Evolutionary conservation across 805 yeast species (phyloP).

Genomic region (Saccharomycopsis microspora): DNA sequence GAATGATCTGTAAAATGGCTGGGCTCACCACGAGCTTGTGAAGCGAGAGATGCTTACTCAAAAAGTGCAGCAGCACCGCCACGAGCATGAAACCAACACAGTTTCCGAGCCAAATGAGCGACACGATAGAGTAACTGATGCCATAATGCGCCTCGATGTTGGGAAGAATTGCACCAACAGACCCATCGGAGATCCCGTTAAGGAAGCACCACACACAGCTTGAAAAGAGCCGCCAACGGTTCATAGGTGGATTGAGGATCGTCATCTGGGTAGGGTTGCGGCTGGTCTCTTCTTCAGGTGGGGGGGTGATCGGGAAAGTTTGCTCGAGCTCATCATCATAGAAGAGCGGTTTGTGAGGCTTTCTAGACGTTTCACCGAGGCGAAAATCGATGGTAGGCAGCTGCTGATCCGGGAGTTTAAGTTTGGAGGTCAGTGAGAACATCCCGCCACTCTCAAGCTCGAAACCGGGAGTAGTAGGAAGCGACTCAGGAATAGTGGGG

Average conservation of each 20-base stretch:
- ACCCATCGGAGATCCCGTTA: conserved; percentile 41
- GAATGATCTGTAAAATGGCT: conserved; percentile 24
- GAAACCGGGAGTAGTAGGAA: conserved; percentile 31
- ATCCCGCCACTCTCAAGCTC: conserved; percentile 19
- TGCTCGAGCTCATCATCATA: not conserved
- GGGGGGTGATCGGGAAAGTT: not conserved
- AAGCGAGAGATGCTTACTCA: conserved; percentile 32
- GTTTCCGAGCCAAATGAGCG: conserved; percentile 46
- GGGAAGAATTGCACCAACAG: conserved; percentile 51
- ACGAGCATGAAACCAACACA: conserved; percentile 43
- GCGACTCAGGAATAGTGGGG: conserved; percentile 25
- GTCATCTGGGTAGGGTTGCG: conserved; percentile 24
- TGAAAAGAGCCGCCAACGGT: conserved; percentile 30
- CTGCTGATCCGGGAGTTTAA: conserved; percentile 12
- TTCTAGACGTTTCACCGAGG: not conserved
- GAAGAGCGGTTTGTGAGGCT: not conserved
- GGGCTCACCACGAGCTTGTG: conserved; percentile 31
- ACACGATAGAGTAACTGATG: conserved; percentile 40
- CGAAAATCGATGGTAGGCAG: not conserved
- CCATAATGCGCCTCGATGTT: conserved; percentile 36
- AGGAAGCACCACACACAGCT: conserved; percentile 30
- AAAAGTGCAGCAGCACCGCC: conserved; percentile 36
- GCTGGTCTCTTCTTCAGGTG: not conserved
- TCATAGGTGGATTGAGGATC: conserved; percentile 30
- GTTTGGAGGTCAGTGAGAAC: conserved; percentile 13